phyloP scores from a whole-genome alignment of 2,329 filamentous ascomycete species.

The Sclerotinia borealis region DNA sequence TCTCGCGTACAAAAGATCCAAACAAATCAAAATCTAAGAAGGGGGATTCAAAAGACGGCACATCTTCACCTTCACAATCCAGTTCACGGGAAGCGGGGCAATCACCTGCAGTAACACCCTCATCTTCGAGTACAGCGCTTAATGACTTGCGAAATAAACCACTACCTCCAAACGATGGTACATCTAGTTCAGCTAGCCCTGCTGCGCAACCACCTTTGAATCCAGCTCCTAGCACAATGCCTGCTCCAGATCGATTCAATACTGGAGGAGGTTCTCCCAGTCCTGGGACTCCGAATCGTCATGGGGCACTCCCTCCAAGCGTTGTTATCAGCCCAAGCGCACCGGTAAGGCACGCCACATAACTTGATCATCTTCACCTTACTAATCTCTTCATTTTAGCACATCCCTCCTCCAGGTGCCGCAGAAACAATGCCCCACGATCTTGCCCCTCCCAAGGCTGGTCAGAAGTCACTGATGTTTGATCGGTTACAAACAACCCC shows the following conservation, averaged over 20 bases:
- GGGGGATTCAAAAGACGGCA: constrained; percentile 68
- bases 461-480: constrained; percentile 82
- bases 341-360: constrained; percentile 58
- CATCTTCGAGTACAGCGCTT: constrained; percentile 81
- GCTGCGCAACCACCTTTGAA: constrained; percentile 30
- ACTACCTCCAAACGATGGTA: constrained; percentile 50
- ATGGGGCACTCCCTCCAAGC: constrained; percentile 67
- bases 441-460: constrained; percentile 86
- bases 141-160: constrained; percentile 83
- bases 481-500: constrained; percentile 88
- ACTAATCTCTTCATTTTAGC: constrained; percentile 44
- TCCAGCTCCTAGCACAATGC: constrained; percentile 26
- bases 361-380: background rate
- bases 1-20: constrained; percentile 79
- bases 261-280: constrained; percentile 35
- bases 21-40: constrained; percentile 75
- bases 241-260: constrained; percentile 40
- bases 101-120: constrained; percentile 67
- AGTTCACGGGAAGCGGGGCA: constrained; percentile 48
- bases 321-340: constrained; percentile 93
- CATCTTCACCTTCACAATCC: constrained; percentile 63
- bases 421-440: constrained; percentile 98
- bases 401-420: constrained; percentile 85
- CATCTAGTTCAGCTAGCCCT: constrained; percentile 17
- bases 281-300: constrained; percentile 55